Conservation (phyloP, 306 rosid species). For the Purshia tridentata region DNA sequence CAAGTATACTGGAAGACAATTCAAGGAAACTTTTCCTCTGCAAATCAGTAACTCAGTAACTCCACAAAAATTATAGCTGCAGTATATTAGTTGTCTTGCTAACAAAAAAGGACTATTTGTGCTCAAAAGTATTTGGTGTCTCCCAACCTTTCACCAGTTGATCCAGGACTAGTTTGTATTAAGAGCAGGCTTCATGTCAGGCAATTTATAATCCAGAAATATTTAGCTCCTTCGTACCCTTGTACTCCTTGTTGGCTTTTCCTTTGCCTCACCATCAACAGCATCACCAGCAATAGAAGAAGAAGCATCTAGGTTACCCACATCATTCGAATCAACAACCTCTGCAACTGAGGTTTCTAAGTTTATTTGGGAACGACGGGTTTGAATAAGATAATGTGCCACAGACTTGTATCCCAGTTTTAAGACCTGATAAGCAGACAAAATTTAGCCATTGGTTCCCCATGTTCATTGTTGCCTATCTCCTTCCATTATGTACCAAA, state of each 20-base stretch:
- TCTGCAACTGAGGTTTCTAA: conserved; percentile 17
- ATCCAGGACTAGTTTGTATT: background rate
- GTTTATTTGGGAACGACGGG: conserved; percentile 8
- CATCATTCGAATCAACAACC: conserved; percentile 15
- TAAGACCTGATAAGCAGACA: conserved; percentile 25
- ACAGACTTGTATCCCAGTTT: conserved; percentile 51
- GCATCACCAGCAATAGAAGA: background rate
- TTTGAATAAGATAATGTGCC: conserved; percentile 55
- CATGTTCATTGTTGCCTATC: background rate
- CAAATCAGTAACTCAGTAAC: conserved; percentile 6
- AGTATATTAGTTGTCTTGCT: background rate
- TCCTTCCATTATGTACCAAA: background rate
- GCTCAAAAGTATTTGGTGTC: background rate
- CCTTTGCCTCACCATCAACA: conserved; percentile 9
- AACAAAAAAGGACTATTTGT: background rate
- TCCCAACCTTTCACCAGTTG: conserved; percentile 6
- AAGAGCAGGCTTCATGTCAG: background rate
- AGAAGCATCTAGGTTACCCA: background rate
- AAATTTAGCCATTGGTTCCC: conserved; percentile 1
- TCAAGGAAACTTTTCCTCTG: background rate
- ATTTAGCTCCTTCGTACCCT: background rate
- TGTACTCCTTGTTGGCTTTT: conserved; percentile 14
- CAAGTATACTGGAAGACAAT: background rate
- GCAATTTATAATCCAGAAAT: background rate
- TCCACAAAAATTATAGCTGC: background rate